Base-by-base conservation (phyloP, 225 moss, liverwort and hornwort species). In the Physcomitrium patens region DNA sequence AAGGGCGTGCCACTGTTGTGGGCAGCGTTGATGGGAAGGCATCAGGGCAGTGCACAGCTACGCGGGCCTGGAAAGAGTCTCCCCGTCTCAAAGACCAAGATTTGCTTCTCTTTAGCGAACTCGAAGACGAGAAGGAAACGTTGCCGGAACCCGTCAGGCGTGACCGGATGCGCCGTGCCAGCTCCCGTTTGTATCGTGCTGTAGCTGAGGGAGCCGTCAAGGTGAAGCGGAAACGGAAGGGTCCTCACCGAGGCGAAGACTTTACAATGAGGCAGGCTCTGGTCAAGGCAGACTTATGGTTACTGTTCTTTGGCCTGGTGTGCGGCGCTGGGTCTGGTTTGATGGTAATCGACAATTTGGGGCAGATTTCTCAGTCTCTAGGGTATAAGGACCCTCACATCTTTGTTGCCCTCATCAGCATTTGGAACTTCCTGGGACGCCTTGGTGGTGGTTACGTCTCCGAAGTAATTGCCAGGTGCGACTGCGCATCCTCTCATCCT, bases 351-450 rank as follows among this genome's bases (percentile, higher is more conserved):
- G 90, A 93, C 59, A 93, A 90, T 58, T 86, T 90, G 74, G 90
- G 85, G 43, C 90, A 91, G 67, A 91, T 93, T 69, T 90, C 89
- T 20, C 76, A 76, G 24, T 89, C 90, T 31, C 65, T 89, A 72
- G 93, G 93, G 15, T 91, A 93, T 60, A 26, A 78, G 2, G 69
- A 81, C 31, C 72, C 77, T 47, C 65, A 84, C 48, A 80, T 93
- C 5, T 88, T 93, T 31, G 77, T 89, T 13, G 87, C 90, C 22
- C 60, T 93, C 46, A 83, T 89, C 75, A 89, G 93, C 81, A 86
- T 93, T 37, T 89, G 90, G 93, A 93, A 93, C 62, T 93, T 93
- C 76, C 12, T 89, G 17, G 93, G 93, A 16, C 84, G 93, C 31
- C 77, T 89, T 27, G 90, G 90, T 56, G 86, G 83, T 41, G 93